Evolutionary conservation across 495 filamentous ascomycete species (phyloP).

Genomic region (Penicillium salamii): DNA sequence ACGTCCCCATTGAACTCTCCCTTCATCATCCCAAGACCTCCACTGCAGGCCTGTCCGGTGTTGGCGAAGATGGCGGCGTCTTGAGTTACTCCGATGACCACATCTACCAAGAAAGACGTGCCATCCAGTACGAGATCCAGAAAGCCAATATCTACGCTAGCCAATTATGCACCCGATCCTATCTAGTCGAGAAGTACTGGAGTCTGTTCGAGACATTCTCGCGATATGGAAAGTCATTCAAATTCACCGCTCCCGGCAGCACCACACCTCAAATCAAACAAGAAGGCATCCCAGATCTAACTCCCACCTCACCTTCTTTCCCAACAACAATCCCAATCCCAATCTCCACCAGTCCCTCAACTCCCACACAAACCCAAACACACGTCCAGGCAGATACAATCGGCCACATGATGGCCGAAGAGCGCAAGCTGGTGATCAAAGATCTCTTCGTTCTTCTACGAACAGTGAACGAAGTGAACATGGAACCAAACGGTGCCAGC

Average conservation of each 20-base stretch:
- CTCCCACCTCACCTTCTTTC: too few species aligned
- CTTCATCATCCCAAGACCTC: conserved; percentile 34
- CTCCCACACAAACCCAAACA: conserved; percentile 8
- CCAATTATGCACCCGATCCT: conserved; percentile 71
- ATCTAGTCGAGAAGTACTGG: conserved; percentile 80
- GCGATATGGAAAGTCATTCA: conserved; percentile 24
- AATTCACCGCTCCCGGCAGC: conserved; percentile 15
- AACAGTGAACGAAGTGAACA: conserved; percentile 72
- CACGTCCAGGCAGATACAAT: conserved; percentile 45
- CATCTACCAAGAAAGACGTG: conserved; percentile 31
- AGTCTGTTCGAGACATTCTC: conserved; percentile 57
- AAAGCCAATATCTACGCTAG: conserved; percentile 78
- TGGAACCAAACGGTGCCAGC: conserved; percentile 76
- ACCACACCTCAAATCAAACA: conserved; percentile 16
- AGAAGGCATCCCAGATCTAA: conserved; percentile 10
- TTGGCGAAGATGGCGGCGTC: conserved; percentile 19
- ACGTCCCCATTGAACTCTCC: conserved; percentile 59
- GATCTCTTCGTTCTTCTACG: conserved; percentile 66
- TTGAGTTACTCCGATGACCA: conserved; percentile 26
- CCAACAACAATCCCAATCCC: neutral
- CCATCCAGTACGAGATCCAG: conserved; percentile 77
- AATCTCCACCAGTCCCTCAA: neutral
- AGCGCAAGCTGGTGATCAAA: conserved; percentile 73
- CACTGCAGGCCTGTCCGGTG: conserved; percentile 6
- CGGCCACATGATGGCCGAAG: conserved; percentile 56